phyloP scores from a whole-genome alignment of 169 alveolate species.

The Eimeria necatrix region DNA sequence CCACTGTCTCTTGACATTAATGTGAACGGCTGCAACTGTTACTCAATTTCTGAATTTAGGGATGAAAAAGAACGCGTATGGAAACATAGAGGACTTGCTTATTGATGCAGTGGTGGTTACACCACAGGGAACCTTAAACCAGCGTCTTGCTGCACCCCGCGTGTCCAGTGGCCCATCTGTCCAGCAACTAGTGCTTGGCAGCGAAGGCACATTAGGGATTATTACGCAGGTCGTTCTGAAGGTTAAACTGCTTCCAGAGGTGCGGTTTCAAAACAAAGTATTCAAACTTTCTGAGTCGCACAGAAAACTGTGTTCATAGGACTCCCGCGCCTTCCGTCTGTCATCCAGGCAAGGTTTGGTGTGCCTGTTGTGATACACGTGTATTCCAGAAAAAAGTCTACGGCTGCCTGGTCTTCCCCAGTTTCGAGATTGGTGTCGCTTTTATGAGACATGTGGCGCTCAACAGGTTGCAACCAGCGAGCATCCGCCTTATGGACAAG shows the following conservation, averaged over 20 bases:
- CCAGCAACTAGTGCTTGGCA: slow-evolving; percentile 88
- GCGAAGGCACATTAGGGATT: slow-evolving; percentile 92
- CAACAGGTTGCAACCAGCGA: slow-evolving; percentile 89
- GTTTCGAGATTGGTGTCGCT: slow-evolving; percentile 88
- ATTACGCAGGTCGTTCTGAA: slow-evolving; percentile 90
- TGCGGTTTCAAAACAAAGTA: slow-evolving; percentile 16
- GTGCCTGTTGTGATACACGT: background rate
- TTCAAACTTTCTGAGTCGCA: background rate
- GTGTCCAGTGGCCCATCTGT: slow-evolving; percentile 90
- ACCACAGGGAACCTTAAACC: slow-evolving; percentile 87
- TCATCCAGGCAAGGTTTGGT: too few relatives aligned
- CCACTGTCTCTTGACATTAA: too few relatives aligned
- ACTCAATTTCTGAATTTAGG: slow-evolving; percentile 78
- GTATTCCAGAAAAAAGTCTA: slow-evolving; percentile 76
- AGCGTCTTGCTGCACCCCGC: slow-evolving; percentile 89
- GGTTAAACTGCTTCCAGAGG: slow-evolving; percentile 87
- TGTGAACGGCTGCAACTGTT: too few relatives aligned
- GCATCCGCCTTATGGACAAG: slow-evolving; percentile 81
- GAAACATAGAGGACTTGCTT: slow-evolving; percentile 92
- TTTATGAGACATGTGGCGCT: slow-evolving; percentile 89
- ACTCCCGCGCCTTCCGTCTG: too few relatives aligned
- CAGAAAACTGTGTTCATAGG: too few relatives aligned
- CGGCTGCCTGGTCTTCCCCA: slow-evolving; percentile 91
- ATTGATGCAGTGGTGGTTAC: slow-evolving; percentile 88
- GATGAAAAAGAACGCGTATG: slow-evolving; percentile 92